Evolutionary conservation across 2,329 filamentous ascomycete genomes (phyloP), one percentile per base, ranked within the genome.

Genomic region (Xylaria sp.): DNA sequence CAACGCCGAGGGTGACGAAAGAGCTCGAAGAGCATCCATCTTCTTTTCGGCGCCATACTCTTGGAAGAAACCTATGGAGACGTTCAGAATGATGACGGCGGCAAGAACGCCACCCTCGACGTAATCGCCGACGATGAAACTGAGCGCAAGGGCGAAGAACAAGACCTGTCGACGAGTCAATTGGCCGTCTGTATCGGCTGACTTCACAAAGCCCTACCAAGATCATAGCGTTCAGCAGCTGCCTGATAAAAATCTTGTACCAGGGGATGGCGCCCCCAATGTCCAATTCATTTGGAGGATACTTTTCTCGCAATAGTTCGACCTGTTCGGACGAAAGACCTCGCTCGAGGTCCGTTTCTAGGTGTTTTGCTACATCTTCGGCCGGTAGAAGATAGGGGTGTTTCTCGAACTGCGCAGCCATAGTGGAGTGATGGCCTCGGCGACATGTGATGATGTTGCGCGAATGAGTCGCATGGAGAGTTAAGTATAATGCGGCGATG

Each of bases 191-290:
- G 9, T 13, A 23, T 18, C 8, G 23, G 55, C 19, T n/a, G 2
- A 35, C 13, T 23, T 2, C 18, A 19, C 49, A 35, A 9, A 2
- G 23, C 76, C 81, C 65, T 74, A 84, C 83, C 68, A 91, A 74
- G 59, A 89, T 88, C 89, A 91, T 91, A 59, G 89, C 88, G 78
- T 92, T 92, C 70, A 86, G 83, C 19, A 91, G 73, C 72, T 92
- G 89, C 67, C 87, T 86, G 59, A 88, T 76, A 52, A 92, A 76
- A 48, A 92, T 90, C 67, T 87, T 92, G 68, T 86, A 78, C 88
- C 86, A 80, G 70, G 82, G 83, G 52, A 92, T 85, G 34, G 83
- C 83, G 34, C 82, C 84, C 18, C 81, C 86, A 18, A 90, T 83
- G 50, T 90, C 84, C 18, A 92, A 79, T 69, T 90, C 86, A 75